These are phyloP conservation scores for Penicillium polonicum DNA, from an alignment of 2,329 filamentous ascomycete genomes.

Conservation along the genomic window DNA sequence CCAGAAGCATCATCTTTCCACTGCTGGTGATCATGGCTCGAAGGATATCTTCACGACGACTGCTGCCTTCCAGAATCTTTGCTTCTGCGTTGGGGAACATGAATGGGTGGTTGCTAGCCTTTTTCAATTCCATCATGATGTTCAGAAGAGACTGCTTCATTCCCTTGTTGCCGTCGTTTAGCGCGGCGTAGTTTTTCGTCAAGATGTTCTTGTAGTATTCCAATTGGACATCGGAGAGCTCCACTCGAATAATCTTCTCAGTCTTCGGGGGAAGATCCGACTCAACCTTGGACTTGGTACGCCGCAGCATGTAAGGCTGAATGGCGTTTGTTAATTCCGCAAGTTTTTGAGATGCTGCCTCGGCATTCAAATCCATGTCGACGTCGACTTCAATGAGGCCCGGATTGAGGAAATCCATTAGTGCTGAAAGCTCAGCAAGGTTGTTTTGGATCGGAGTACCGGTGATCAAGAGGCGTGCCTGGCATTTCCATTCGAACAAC, in stretches of 20 bases:
- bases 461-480: constrained; percentile 88
- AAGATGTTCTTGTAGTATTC: constrained; percentile 99
- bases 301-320: constrained; percentile 88
- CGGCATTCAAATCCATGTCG: constrained; percentile 78
- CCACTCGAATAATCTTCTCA: constrained; percentile 97
- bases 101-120: constrained; percentile 97
- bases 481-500: constrained; percentile 80
- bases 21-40: constrained; percentile 94
- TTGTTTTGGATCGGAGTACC: constrained; percentile 98
- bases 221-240: constrained; percentile 91
- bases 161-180: constrained; percentile 85
- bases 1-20: constrained; percentile 99
- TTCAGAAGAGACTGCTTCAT: constrained; percentile 95
- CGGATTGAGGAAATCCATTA: constrained; percentile 97
- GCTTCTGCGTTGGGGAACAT: constrained; percentile 96
- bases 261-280: constrained; percentile 95
- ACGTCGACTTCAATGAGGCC: constrained; percentile 88
- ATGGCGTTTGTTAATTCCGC: constrained; percentile 81
- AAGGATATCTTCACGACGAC: constrained; percentile 82
- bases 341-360: constrained; percentile 82
- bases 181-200: constrained; percentile 89
- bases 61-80: constrained; percentile 76
- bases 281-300: constrained; percentile 96
- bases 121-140: constrained; percentile 99
- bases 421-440: constrained; percentile 81